Conservation (phyloP, 2,329 filamentous ascomycete genomes). For the Aureobasidium leucospermi region DNA sequence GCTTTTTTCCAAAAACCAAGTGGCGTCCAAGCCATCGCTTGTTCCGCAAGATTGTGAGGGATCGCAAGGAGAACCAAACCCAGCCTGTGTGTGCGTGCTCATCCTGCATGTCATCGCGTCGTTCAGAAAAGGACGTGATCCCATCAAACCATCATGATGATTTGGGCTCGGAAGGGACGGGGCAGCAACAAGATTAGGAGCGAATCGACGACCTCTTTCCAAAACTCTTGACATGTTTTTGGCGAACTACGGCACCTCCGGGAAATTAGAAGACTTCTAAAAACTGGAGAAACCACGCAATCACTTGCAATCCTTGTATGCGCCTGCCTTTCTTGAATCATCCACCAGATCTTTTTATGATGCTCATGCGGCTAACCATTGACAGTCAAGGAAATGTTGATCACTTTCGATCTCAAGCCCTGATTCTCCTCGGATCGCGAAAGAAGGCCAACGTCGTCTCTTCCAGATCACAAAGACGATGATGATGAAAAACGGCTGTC, state of each 20-base stretch:
- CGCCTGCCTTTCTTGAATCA: neutral
- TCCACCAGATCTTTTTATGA: neutral
- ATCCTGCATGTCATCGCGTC: constrained; percentile 7
- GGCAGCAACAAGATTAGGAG: neutral
- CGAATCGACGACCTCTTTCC: neutral
- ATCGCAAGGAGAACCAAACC: neutral
- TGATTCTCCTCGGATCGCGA: constrained; percentile 7
- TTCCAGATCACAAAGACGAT: neutral
- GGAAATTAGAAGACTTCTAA: constrained; percentile 3
- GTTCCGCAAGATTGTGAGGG: constrained; percentile 3
- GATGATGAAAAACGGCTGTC: neutral
- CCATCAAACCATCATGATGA: neutral
- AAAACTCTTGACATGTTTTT: neutral
- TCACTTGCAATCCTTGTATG: neutral
- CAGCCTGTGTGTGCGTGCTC: neutral
- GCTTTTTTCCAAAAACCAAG: neutral
- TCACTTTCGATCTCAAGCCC: constrained; percentile 6
- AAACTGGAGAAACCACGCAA: constrained; percentile 13
- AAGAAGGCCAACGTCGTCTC: neutral
- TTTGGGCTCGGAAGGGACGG: neutral
- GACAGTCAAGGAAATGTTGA: constrained; percentile 2
- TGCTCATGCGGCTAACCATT: constrained; percentile 7
- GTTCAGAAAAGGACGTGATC: neutral
- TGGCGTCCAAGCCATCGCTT: constrained; percentile 12
- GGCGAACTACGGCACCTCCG: neutral